These are phyloP conservation scores for Tricholoma hemisulphureum DNA, from an alignment of 768 basidiomycete genomes.

Conservation along the genomic window DNA sequence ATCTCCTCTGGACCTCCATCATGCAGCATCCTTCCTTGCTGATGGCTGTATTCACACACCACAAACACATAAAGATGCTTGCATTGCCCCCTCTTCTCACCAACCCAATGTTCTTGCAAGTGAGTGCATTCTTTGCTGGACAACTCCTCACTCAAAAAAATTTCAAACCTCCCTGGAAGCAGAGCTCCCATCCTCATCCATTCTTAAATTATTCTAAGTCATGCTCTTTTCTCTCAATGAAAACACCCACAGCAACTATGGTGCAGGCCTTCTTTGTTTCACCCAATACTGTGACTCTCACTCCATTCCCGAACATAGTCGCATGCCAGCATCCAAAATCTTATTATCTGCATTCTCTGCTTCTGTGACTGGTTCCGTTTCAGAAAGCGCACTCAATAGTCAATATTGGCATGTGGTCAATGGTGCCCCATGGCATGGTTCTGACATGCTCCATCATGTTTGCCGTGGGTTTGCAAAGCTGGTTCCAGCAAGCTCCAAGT, in stretches of 20 bases:
- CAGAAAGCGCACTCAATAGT: too few species aligned
- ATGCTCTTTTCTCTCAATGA: too few species aligned
- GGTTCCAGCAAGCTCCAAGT: conserved; percentile 11
- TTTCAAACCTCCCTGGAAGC: not conserved
- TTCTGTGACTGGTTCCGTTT: conserved; percentile 11
- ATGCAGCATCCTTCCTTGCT: not conserved
- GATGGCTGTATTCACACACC: conserved; percentile 5
- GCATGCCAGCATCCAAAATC: conserved; percentile 21
- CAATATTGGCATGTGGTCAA: too few species aligned
- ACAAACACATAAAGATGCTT: not conserved
- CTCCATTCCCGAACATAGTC: conserved; percentile 10
- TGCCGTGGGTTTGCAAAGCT: conserved; percentile 7
- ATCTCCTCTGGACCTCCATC: too few species aligned
- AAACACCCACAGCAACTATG: too few species aligned
- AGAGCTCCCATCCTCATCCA: too few species aligned
- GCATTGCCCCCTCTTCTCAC: conserved; percentile 3
- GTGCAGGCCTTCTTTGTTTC: too few species aligned
- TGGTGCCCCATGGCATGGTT: too few species aligned
- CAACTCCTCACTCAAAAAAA: conserved; percentile 9
- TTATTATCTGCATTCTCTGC: too few species aligned
- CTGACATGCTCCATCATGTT: too few species aligned
- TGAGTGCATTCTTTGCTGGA: conserved; percentile 14
- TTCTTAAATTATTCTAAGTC: too few species aligned
- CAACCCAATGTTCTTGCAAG: conserved; percentile 17
- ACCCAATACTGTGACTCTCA: conserved; percentile 10